These are phyloP conservation scores for Tuctoria greenei DNA, from an alignment of 176 grass and related monocot species.

Conservation along the genomic window DNA sequence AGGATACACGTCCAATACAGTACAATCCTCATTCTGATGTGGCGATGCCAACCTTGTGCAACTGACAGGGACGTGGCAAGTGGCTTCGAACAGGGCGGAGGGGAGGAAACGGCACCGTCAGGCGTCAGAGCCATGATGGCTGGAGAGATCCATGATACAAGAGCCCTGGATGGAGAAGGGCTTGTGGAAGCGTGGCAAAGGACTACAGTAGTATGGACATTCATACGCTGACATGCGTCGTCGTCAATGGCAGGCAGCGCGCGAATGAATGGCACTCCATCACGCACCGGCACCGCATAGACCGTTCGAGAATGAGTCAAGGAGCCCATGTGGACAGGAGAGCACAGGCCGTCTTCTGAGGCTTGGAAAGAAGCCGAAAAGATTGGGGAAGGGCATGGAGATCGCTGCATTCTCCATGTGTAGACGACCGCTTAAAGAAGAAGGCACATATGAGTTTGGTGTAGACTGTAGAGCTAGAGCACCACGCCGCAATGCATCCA, in stretches of 20 bases:
- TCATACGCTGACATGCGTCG: neutral
- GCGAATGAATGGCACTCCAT: neutral
- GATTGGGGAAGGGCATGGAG: neutral
- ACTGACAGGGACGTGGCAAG: neutral
- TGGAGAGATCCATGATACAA: neutral
- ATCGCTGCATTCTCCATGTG: too few species aligned
- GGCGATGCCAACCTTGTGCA: neutral
- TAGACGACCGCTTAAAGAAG: too few species aligned
- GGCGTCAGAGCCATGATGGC: too few species aligned
- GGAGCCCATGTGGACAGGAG: conserved; percentile 42
- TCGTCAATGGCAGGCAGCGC: neutral
- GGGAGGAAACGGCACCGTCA: conserved; percentile 9
- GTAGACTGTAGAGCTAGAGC: too few species aligned
- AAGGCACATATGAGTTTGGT: too few species aligned
- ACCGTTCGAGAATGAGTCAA: conserved; percentile 14
- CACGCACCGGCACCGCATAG: neutral
- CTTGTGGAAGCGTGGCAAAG: neutral
- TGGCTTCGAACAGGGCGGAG: conserved; percentile 7
- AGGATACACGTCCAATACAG: neutral
- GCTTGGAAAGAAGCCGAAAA: conserved; percentile 17
- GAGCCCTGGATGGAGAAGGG: neutral
- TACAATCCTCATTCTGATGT: neutral
- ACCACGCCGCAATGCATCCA: too few species aligned
- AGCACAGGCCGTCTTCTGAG: too few species aligned
- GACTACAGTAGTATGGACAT: neutral